Evolutionary conservation across 352 stramenopile species (phyloP), one percentile per base, ranked within the genome.

Genomic region (Globisporangium perplexum): DNA sequence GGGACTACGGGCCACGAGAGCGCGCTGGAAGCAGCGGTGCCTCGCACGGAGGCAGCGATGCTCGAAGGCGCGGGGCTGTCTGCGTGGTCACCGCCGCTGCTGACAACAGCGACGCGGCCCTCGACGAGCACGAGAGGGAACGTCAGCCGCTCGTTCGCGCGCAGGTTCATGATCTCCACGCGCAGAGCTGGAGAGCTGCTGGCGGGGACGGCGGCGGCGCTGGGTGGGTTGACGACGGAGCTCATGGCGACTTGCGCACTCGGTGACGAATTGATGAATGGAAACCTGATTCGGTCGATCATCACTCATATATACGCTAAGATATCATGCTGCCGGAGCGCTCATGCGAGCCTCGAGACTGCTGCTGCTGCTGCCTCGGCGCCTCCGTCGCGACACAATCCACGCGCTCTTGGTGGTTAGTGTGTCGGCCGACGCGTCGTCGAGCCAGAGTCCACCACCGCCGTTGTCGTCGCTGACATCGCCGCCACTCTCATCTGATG

Each of bases 141-240:
- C 22, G 67, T 52, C 20, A 88, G 49, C 5, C 64, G 75, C 52
- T 93, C 94, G 42, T 88, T 88, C 56, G 93, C 73, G 43, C 77
- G 65, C 23, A 95, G 66, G 56, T 95, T 98, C 49, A 84, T 75
- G 12, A 97, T 75, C 18, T 90, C 69, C 59, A 88, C 77, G 30
- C 47, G 39, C 10, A 51, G 12, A 20, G 20, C n/a, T 15, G 47
- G 7, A 4, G n/a, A 12, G 17, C 15, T 24, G 30, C 7, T 18
- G 18, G 17, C n/a, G n/a, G n/a, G n/a, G n/a, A n/a, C n/a, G 26
- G 23, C 15, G 26, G 12, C 6, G 10, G 14, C 20, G 14, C 20
- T 11, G 4, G 17, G 7, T n/a, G 18, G 1, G n/a, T 7, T 14
- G 30, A n/a, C 6, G 31, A 11, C 20, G 47, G 38, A 12, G 15